phyloP scores from a whole-genome alignment of 495 filamentous ascomycete genomes.

The Podospora anserina region DNA sequence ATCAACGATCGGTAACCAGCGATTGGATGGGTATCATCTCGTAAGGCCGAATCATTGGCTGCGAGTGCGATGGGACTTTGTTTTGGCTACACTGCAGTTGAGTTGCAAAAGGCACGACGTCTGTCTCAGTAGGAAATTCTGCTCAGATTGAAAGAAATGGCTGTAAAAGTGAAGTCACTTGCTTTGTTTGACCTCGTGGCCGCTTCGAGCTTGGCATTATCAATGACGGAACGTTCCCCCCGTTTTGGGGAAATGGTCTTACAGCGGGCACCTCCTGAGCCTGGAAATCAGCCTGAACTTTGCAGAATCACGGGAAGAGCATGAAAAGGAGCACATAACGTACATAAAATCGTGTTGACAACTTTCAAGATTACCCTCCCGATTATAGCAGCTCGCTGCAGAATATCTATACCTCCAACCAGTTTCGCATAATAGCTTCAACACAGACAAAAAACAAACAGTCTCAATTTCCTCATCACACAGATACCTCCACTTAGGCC shows the following conservation, averaged over 20 bases:
- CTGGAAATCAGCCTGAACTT: not conserved
- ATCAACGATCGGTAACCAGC: not conserved
- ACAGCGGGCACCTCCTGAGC: not conserved
- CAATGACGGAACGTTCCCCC: not conserved
- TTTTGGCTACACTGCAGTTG: not conserved
- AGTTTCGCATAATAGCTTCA: not conserved
- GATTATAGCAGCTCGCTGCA: not conserved
- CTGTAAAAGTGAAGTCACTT: not conserved
- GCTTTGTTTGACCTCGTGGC: not conserved
- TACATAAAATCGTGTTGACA: not conserved
- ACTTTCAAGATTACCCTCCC: not conserved
- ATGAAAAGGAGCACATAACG: not conserved
- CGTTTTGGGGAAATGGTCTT: not conserved
- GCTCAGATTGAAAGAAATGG: not conserved
- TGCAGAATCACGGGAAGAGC: not conserved
- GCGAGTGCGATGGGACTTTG: not conserved
- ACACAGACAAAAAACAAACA: not conserved
- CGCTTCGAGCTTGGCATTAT: not conserved
- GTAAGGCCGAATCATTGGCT: not conserved
- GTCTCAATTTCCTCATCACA: not conserved
- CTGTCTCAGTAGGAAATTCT: not conserved
- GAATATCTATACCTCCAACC: not conserved
- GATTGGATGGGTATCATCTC: not conserved
- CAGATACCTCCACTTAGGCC: not conserved
- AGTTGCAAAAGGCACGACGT: not conserved